Percentiles rank a stretch among this genome's conserved stretches.
Evolutionary conservation across 1,284 basidiomycete species (phyloP).

Genomic region (Tremellales sp.): DNA sequence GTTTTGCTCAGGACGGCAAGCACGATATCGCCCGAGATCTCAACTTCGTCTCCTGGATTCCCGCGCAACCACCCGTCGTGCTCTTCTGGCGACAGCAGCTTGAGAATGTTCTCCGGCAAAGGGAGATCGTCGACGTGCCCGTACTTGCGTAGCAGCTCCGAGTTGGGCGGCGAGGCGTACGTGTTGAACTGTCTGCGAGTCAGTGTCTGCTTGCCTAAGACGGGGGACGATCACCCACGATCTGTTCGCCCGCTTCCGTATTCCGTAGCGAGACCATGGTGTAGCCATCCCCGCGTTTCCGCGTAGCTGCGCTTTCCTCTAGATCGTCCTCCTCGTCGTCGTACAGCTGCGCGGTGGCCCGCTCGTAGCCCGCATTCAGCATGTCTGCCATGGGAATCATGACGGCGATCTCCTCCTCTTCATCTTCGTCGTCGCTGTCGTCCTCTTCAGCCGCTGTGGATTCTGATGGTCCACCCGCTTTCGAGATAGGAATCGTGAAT

Average conservation of each 20-base stretch:
- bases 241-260: constrained; percentile 78
- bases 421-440: constrained; percentile 55
- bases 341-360: constrained; percentile 62
- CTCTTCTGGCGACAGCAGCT: constrained; percentile 16
- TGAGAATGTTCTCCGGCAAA: constrained; percentile 48
- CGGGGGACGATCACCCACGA: constrained; percentile 56
- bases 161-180: constrained; percentile 90
- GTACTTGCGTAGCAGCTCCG: constrained; percentile 88
- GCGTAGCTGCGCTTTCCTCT: neutral
- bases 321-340: constrained; percentile 24
- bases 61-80: constrained; percentile 49
- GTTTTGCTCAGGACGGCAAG: constrained; percentile 51
- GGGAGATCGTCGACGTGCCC: constrained; percentile 82
- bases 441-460: constrained; percentile 45
- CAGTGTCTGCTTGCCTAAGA: neutral
- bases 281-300: constrained; percentile 10
- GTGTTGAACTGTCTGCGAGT: constrained; percentile 73
- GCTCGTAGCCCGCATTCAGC: constrained; percentile 80
- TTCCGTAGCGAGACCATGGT: constrained; percentile 24
- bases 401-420: constrained; percentile 67
- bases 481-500: constrained; percentile 38
- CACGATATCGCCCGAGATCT: constrained; percentile 75
- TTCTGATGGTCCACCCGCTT: constrained; percentile 5
- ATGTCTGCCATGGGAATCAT: constrained; percentile 99
- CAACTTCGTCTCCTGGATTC: constrained; percentile 84